A percentile compares a stretch with the other conserved stretches of the same genome.
These are phyloP conservation scores for Echium plantagineum DNA, from an alignment of 257 asterid species.

Conservation along the genomic window DNA sequence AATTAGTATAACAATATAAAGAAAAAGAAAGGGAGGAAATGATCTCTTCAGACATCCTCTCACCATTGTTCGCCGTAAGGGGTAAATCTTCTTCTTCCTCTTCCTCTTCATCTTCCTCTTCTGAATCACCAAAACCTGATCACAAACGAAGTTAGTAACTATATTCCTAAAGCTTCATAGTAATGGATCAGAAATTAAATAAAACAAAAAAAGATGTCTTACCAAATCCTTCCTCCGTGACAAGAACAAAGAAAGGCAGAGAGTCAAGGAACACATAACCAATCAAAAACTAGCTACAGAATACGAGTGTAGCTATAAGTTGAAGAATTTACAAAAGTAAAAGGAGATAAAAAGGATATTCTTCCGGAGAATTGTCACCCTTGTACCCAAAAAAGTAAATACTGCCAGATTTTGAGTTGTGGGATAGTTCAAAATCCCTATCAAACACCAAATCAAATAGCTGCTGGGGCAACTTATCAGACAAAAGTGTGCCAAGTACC, in stretches of 20 bases:
- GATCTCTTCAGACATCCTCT: neutral
- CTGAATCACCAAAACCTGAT: slow-evolving; percentile 37
- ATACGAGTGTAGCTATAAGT: neutral
- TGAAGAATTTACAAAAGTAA: neutral
- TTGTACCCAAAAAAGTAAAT: slow-evolving; percentile 64
- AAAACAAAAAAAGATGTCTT: slow-evolving; percentile 1
- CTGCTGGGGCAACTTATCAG: slow-evolving; percentile 70
- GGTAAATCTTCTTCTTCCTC: slow-evolving; percentile 4
- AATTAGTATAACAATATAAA: too few species aligned
- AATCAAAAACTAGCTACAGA: neutral
- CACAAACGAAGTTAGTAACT: slow-evolving; percentile 1
- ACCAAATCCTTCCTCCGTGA: slow-evolving; percentile 30
- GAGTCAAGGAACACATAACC: slow-evolving; percentile 38
- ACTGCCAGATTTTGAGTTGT: slow-evolving; percentile 67
- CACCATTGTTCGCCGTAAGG: slow-evolving; percentile 31
- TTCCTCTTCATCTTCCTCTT: slow-evolving; percentile 25
- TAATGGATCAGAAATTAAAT: neutral
- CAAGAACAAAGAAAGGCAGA: slow-evolving; percentile 19
- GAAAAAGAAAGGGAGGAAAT: neutral
- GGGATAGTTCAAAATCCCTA: slow-evolving; percentile 51
- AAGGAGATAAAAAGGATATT: slow-evolving; percentile 42
- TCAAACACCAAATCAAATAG: slow-evolving; percentile 58
- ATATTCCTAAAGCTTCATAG: neutral
- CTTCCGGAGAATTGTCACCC: slow-evolving; percentile 34
- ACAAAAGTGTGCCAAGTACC: slow-evolving; percentile 63